Base-by-base conservation (phyloP, 73 alveolate species). In the Paramecium pentaurelia region DNA sequence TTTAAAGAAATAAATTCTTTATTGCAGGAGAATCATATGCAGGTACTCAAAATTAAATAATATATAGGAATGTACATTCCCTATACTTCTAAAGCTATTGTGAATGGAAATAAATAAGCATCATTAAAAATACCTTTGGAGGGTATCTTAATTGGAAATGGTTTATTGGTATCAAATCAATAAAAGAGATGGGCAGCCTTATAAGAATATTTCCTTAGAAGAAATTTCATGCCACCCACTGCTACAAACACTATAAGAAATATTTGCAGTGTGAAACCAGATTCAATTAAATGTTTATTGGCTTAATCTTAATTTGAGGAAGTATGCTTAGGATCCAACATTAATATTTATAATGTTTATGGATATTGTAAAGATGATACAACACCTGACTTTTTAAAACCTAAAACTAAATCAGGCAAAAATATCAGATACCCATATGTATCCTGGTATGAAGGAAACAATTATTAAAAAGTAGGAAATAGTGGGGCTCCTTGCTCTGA, bases 11-110 rank as follows among this genome's bases (percentile, higher is more conserved):
- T 47, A 96, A 86, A 44, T 96, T 97, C 88, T 97, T 75, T 59
- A 96, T 97, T 36, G 92, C 97, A 83, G 99, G 99, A n/a, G 99
- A 97, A 86, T 92, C 97, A 45, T 97, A 97, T 96, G 99, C 99
- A 70, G 99, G 84, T 64, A 60, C 22, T 27, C 3, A 11, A 60
- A 28, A 10, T 60, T 51, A 2, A 16, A 14, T 51, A 51, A 14
- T 11, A 16, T 1, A 0, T 60, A 60, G 83, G 99, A 64, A 93
- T 95, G 77, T 97, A 96, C 88, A 94, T 96, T 71, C 99, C 99
- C 25, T 92, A 93, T 75, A 86, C 97, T 30, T 97, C 98, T 16
- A 60, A 58, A 59, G 83, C 77, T 7, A 40, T 91, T 6, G 84
- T 51, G 2, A 25, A n/a, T 14, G 73, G 85, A 37, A 91, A 91